Percentiles rank a stretch among this genome's conserved stretches.
phyloP scores from a whole-genome alignment of 164 flowering plant genomes.

The Vitis amurensis region DNA sequence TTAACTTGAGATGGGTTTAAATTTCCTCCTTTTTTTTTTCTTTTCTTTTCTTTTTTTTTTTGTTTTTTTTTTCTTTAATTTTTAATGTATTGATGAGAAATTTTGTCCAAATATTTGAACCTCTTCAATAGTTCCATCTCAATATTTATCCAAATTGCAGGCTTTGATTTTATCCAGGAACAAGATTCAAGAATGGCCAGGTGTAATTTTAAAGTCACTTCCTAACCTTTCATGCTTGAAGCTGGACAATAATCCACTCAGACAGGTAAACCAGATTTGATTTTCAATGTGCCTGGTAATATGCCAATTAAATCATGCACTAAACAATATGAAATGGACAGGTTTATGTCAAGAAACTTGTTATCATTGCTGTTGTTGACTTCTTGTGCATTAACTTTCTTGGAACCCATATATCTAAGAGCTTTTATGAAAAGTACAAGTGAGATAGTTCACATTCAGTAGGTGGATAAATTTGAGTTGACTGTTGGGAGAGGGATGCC shows the following conservation, averaged over 20 bases:
- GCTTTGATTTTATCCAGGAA: constrained; percentile 75
- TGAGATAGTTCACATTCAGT: too few relatives aligned
- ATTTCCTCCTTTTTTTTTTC: too few relatives aligned
- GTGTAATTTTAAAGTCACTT: constrained; percentile 61
- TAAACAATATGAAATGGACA: constrained; percentile 1
- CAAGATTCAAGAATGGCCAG: constrained; percentile 86
- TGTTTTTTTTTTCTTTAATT: too few relatives aligned
- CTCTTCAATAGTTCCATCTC: neutral
- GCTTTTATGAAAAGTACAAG: too few relatives aligned
- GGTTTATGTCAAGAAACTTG: neutral
- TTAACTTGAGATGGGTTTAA: too few relatives aligned
- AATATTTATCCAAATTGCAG: constrained; percentile 40
- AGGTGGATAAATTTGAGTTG: too few relatives aligned
- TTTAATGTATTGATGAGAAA: neutral
- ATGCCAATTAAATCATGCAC: neutral
- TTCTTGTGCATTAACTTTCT: too few relatives aligned
- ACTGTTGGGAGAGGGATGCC: too few relatives aligned
- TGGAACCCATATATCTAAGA: too few relatives aligned
- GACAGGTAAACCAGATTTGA: constrained; percentile 44
- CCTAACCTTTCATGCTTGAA: constrained; percentile 70
- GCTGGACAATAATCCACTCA: constrained; percentile 77
- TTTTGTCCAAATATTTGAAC: neutral
- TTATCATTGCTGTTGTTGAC: neutral
- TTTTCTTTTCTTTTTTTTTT: too few relatives aligned
- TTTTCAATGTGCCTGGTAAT: neutral